A percentile compares a stretch with the other conserved stretches of the same genome.
These are phyloP conservation scores for Tremella fuciformis DNA, from an alignment of 768 basidiomycete species.

Conservation along the genomic window DNA sequence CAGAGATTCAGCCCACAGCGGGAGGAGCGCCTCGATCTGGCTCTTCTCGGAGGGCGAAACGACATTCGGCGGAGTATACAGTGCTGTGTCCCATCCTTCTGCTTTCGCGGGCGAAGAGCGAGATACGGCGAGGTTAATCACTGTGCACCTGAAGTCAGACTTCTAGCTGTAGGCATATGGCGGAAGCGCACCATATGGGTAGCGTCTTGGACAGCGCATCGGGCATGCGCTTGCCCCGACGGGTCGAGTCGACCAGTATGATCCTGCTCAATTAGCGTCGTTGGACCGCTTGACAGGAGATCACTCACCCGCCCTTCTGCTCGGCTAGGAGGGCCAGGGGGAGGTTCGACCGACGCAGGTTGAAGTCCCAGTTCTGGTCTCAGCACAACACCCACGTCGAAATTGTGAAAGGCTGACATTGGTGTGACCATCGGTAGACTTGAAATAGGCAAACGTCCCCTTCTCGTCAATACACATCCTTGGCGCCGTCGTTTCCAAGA, in stretches of 20 bases:
- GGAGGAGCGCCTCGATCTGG: slow-evolving; percentile 68
- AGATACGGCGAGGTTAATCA: slow-evolving; percentile 64
- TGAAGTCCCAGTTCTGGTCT: slow-evolving; percentile 72
- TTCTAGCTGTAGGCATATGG: not conserved
- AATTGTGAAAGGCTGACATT: slow-evolving; percentile 33
- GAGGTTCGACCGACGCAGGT: slow-evolving; percentile 76
- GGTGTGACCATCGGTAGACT: slow-evolving; percentile 85
- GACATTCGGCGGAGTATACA: slow-evolving; percentile 68
- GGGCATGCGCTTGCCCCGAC: slow-evolving; percentile 88
- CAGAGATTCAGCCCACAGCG: slow-evolving; percentile 67
- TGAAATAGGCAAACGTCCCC: slow-evolving; percentile 68
- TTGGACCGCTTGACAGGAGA: not conserved
- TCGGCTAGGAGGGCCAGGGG: slow-evolving; percentile 65
- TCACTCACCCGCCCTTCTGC: slow-evolving; percentile 62
- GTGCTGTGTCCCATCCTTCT: slow-evolving; percentile 58
- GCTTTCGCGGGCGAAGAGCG: slow-evolving; percentile 13
- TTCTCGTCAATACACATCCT: not conserved
- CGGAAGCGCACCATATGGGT: slow-evolving; percentile 71
- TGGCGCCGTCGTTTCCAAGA: not conserved
- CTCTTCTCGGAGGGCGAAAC: slow-evolving; percentile 65
- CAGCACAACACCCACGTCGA: not conserved
- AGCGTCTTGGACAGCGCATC: slow-evolving; percentile 91
- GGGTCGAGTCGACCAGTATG: slow-evolving; percentile 85
- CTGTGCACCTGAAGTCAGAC: slow-evolving; percentile 57
- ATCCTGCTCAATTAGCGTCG: slow-evolving; percentile 56